Evolutionary conservation across 352 stramenopile species (phyloP).

Genomic region (Phytopythium chamaehyphon): DNA sequence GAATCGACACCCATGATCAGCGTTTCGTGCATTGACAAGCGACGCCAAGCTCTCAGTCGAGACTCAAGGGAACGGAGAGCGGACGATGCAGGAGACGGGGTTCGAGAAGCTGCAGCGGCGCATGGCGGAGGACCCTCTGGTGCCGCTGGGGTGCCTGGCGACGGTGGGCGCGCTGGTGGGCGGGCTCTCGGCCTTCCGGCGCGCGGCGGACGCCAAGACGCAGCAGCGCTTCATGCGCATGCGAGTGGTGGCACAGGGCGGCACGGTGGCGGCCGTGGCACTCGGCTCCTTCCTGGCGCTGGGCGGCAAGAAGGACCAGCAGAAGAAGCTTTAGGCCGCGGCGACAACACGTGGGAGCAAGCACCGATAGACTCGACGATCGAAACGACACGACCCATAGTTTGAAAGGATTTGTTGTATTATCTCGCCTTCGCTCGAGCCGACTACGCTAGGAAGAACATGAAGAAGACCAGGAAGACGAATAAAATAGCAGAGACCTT

Average conservation of each 20-base stretch:
- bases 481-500: constrained; percentile 87
- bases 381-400: no score
- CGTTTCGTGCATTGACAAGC: neutral
- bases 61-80: constrained; percentile 10
- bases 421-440: constrained; percentile 5
- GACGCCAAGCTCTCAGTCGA: constrained; percentile 1
- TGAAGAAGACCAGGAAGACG: constrained; percentile 86
- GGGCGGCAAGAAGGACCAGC: constrained; percentile 37
- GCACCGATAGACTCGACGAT: no score
- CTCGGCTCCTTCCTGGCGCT: constrained; percentile 66
- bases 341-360: no score
- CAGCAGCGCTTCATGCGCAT: constrained; percentile 83
- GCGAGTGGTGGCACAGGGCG: constrained; percentile 64
- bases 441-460: constrained; percentile 81
- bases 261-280: constrained; percentile 61
- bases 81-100: constrained; percentile 25
- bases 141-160: constrained; percentile 60
- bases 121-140: constrained; percentile 67
- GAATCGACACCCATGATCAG: neutral
- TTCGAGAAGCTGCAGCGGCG: constrained; percentile 82
- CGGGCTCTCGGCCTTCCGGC: constrained; percentile 63
- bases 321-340: constrained; percentile 4
- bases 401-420: no score
- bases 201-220: constrained; percentile 54
- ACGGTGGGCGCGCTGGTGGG: constrained; percentile 60